These are phyloP conservation scores for Colletotrichum tanaceti DNA, from an alignment of 2,329 filamentous ascomycete genomes.

Conservation along the genomic window DNA sequence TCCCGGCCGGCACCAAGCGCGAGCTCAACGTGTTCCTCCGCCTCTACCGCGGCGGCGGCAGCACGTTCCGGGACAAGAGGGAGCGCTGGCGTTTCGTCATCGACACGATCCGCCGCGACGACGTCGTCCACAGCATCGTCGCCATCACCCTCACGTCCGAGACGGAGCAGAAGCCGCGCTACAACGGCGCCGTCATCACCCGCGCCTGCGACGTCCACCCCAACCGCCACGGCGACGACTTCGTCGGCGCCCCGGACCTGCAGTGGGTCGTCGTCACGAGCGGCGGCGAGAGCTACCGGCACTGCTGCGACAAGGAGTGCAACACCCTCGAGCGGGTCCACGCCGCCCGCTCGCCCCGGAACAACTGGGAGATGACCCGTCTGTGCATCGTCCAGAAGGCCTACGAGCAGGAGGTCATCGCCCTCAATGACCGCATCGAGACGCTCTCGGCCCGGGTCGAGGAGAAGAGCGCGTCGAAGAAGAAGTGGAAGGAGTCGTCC, in stretches of 20 bases:
- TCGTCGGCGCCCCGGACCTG: background rate
- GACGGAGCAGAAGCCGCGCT: background rate
- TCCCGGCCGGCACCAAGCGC: constrained; percentile 3
- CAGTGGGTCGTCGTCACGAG: constrained; percentile 16
- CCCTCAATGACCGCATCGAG: too few species aligned
- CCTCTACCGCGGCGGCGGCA: constrained; percentile 17
- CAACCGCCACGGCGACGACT: background rate
- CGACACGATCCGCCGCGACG: constrained; percentile 8
- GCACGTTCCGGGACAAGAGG: constrained; percentile 15
- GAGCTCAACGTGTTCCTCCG: constrained; percentile 5
- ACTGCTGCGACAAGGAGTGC: constrained; percentile 34
- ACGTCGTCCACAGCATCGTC: constrained; percentile 22
- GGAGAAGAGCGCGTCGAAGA: too few species aligned
- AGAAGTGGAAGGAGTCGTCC: too few species aligned
- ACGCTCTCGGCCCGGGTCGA: too few species aligned
- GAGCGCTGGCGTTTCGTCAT: constrained; percentile 16
- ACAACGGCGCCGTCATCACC: constrained; percentile 21
- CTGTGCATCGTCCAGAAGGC: constrained; percentile 25
- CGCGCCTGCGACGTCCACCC: constrained; percentile 9
- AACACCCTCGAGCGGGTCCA: background rate
- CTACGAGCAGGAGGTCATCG: constrained; percentile 16
- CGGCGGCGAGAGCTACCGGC: constrained; percentile 9
- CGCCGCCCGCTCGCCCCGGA: background rate
- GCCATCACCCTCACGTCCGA: constrained; percentile 22
- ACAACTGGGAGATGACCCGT: constrained; percentile 15